Base-by-base conservation (phyloP, 176 grass and related monocot species). In the Oryza coarctata region DNA sequence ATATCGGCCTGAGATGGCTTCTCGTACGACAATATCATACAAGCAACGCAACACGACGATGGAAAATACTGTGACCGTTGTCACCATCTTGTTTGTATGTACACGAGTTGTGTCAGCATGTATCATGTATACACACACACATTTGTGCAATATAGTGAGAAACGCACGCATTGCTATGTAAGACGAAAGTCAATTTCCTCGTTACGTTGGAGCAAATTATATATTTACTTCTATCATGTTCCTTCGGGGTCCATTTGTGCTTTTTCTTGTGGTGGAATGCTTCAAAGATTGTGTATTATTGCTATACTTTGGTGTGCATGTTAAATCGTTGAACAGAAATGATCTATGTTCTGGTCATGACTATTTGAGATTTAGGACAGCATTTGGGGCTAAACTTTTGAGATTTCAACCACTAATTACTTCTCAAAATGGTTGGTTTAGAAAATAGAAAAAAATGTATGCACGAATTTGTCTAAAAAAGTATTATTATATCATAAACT, bases 1-100 rank as follows among this genome's bases (percentile, higher is more conserved):
- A 82, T 84, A 76, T 79, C 87, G 82, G 90, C 86, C 34, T 98
- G 84, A 87, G 23, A 23, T 29, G 14, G 23, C 41, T 29, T 66
- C 32, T 36, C 4, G 41, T 44, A 63, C 43, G 43, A 45, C 27
- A 3, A 82, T 66, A 33, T 71, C 32, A 9, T 60, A 71, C 1
- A 10, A 57, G 10, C 27, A 34, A 71, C 43, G 22, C 14, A 81
- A 57, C 52, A 80, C 23, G 11, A 66, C 7, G 27, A 36, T 45
- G 67, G 33, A 34, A 34, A 81, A 70, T 43, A 55, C 20, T 57
- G 38, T 23, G 9, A 15, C 50, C 1, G 15, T 39, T 41, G 67
- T 3, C 41, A 65, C 52, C 7, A 4, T 50, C 32, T 57, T 80
- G 68, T 29, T 79, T 79, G 3, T 70, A 62, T 49, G 6, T 39